These are phyloP conservation scores for Boletus rubroflammeus DNA, from an alignment of 768 basidiomycete genomes.

Conservation along the genomic window DNA sequence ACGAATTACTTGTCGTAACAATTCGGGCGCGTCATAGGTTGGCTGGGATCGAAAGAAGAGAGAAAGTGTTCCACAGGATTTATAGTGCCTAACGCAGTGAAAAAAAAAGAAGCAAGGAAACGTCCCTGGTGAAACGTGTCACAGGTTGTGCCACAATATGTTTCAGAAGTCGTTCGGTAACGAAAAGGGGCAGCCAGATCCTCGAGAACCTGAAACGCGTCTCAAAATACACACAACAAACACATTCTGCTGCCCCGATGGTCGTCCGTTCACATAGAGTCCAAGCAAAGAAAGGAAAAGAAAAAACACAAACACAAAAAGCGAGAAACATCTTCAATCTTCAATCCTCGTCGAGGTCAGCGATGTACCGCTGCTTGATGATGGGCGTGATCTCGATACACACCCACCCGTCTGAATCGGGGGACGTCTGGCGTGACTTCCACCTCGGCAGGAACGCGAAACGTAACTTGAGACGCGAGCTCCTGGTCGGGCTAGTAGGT, in stretches of 20 bases:
- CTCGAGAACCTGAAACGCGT: slow-evolving; percentile 2
- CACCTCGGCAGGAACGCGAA: slow-evolving; percentile 18
- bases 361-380: slow-evolving; percentile 19
- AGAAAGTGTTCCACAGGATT: not conserved
- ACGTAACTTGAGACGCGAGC: slow-evolving; percentile 13
- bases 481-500: slow-evolving; percentile 14
- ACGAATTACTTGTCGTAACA: not conserved
- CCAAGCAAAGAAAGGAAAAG: no score
- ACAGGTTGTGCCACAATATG: not conserved
- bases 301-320: not conserved
- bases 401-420: slow-evolving; percentile 29
- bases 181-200: not conserved
- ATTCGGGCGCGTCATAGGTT: not conserved
- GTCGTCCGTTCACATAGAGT: not conserved
- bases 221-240: not conserved
- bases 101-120: not conserved
- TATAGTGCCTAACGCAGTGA: not conserved
- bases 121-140: not conserved
- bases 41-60: not conserved
- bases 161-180: slow-evolving; percentile 5
- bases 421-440: slow-evolving; percentile 9
- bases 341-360: slow-evolving; percentile 14
- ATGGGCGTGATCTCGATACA: slow-evolving; percentile 28
- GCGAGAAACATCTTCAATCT: not conserved
- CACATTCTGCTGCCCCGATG: not conserved